Evolutionary conservation across 768 basidiomycete species (phyloP).

Genomic region (Sistotremastrum suecicum): DNA sequence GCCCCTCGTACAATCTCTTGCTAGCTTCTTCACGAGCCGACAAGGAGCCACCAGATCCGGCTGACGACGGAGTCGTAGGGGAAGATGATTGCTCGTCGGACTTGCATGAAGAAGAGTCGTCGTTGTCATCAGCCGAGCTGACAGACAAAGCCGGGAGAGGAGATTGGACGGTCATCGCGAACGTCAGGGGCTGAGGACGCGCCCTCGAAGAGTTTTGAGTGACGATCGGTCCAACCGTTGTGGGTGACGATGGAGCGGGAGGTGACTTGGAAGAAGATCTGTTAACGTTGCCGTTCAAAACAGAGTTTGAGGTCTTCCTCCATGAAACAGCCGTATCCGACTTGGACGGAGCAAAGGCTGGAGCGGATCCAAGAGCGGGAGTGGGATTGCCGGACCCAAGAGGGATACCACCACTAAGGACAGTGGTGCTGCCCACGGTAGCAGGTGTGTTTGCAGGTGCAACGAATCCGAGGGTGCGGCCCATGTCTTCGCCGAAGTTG

Average conservation of each 20-base stretch:
- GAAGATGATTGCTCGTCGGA: conserved; percentile 41
- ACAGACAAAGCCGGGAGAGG: conserved; percentile 34
- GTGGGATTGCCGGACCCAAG: conserved; percentile 29
- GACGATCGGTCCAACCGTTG: too few relatives aligned
- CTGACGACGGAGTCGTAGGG: conserved; percentile 63
- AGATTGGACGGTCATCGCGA: conserved; percentile 35
- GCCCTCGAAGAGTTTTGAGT: conserved; percentile 12
- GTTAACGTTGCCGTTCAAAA: conserved; percentile 45
- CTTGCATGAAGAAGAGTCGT: conserved; percentile 31
- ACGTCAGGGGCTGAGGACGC: conserved; percentile 58
- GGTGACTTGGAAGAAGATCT: conserved; percentile 33
- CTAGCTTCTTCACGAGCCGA: conserved; percentile 78
- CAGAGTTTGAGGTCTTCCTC: conserved; percentile 68
- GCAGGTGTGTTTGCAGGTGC: conserved; percentile 24
- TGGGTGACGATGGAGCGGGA: background rate
- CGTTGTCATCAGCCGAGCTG: conserved; percentile 32
- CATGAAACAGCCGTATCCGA: conserved; percentile 70
- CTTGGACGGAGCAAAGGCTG: conserved; percentile 44
- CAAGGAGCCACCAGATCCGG: conserved; percentile 41
- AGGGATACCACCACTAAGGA: conserved; percentile 61
- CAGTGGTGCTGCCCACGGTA: conserved; percentile 48
- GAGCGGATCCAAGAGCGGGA: conserved; percentile 7
- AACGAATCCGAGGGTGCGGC: conserved; percentile 4
- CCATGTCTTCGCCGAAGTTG: conserved; percentile 26
- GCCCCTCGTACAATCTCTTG: conserved; percentile 79